Percentiles rank a stretch among this genome's conserved stretches.
These are phyloP conservation scores for Aureobasidium sp. DNA, from an alignment of 2,329 filamentous ascomycete genomes.

Conservation along the genomic window DNA sequence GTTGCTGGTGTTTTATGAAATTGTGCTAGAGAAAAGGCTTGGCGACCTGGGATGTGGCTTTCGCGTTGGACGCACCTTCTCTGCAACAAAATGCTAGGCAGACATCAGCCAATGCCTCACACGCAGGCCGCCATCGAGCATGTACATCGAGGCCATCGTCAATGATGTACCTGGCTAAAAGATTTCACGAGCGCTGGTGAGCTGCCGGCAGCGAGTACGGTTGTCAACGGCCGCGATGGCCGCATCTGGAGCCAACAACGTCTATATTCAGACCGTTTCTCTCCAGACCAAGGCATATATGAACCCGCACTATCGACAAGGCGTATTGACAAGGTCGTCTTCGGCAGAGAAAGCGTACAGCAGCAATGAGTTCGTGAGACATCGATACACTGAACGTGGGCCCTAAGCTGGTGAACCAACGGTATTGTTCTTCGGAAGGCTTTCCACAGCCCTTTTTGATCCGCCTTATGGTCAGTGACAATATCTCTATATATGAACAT, in stretches of 20 bases:
- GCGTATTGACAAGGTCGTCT: neutral
- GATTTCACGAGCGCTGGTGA: neutral
- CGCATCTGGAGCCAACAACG: slow-evolving; percentile 5
- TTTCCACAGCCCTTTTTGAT: neutral
- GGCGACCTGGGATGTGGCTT: too few species aligned
- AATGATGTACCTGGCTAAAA: neutral
- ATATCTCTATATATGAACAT: neutral
- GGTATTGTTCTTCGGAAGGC: neutral
- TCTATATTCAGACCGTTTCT: slow-evolving; percentile 1
- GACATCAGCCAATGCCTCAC: too few species aligned
- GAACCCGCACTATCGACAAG: slow-evolving; percentile 4
- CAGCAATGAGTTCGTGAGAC: neutral
- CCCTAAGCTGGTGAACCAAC: neutral
- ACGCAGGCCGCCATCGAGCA: too few species aligned
- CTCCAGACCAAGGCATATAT: neutral
- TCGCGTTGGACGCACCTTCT: too few species aligned
- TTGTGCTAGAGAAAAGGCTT: too few species aligned
- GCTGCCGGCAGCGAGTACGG: neutral
- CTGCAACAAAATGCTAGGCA: too few species aligned
- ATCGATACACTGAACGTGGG: neutral
- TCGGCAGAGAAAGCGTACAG: neutral
- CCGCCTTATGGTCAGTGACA: neutral
- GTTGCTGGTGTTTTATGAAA: too few species aligned
- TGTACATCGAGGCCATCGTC: neutral
- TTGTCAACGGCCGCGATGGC: slow-evolving; percentile 2